These are phyloP conservation scores for Westerdykella ornata DNA, from an alignment of 2,329 filamentous ascomycete species.

Conservation along the genomic window DNA sequence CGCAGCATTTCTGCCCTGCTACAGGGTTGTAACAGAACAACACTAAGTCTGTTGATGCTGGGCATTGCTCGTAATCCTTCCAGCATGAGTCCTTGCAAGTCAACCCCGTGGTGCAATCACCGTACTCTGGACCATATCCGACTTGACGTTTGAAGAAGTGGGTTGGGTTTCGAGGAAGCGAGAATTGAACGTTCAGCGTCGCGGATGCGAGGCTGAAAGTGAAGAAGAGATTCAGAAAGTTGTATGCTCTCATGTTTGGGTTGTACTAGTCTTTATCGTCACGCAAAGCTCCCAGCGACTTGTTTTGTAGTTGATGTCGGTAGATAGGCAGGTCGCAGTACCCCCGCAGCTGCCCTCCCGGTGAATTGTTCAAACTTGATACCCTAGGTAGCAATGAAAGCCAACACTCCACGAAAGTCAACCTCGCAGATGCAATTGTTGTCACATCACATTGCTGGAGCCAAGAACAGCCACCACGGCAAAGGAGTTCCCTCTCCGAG, in stretches of 20 bases:
- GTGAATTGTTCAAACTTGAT: no score
- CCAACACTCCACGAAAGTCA: background rate
- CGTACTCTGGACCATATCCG: background rate
- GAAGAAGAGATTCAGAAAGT: no score
- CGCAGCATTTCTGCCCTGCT: background rate
- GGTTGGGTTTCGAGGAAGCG: background rate
- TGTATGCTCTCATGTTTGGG: no score
- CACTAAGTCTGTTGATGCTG: background rate
- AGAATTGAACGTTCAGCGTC: background rate
- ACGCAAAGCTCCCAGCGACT: no score
- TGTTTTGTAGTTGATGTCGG: no score
- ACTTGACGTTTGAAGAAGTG: background rate
- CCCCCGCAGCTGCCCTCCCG: no score
- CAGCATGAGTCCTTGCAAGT: background rate
- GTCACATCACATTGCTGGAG: background rate
- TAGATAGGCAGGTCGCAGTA: no score
- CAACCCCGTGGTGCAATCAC: background rate
- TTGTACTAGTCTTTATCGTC: no score
- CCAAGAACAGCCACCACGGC: background rate
- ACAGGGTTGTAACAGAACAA: background rate
- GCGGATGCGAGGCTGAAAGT: no score
- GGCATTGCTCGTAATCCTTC: background rate
- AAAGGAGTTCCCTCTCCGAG: no score
- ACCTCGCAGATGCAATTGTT: background rate
- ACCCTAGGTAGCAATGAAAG: no score